These are phyloP conservation scores for Fusarium subglutinans DNA, from an alignment of 2,329 filamentous ascomycete species.

Conservation along the genomic window DNA sequence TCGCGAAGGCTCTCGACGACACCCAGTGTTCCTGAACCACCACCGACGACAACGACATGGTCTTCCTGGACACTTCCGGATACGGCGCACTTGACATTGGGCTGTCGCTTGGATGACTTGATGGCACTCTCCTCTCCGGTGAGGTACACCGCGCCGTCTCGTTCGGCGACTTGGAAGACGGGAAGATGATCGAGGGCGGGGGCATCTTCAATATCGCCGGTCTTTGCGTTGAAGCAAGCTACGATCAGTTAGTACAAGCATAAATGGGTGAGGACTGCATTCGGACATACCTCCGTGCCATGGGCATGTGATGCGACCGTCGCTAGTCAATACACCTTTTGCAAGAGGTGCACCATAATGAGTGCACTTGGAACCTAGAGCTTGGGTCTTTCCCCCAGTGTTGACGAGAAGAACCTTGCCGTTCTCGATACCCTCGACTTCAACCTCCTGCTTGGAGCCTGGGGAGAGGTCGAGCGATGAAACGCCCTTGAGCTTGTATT, in stretches of 20 bases:
- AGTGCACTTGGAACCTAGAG: slow-evolving; percentile 83
- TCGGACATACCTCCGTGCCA: slow-evolving; percentile 87
- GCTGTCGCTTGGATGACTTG: slow-evolving; percentile 77
- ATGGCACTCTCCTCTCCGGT: slow-evolving; percentile 81
- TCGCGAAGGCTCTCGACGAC: slow-evolving; percentile 84
- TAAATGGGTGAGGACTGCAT: neutral
- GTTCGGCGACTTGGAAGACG: slow-evolving; percentile 82
- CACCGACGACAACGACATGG: slow-evolving; percentile 85
- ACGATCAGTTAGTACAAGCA: slow-evolving; percentile 6
- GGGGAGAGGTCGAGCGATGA: slow-evolving; percentile 77
- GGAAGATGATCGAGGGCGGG: slow-evolving; percentile 88
- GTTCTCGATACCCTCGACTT: slow-evolving; percentile 87
- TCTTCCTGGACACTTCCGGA: slow-evolving; percentile 59
- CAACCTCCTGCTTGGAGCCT: slow-evolving; percentile 86
- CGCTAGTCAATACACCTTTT: slow-evolving; percentile 83
- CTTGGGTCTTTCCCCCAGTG: slow-evolving; percentile 77
- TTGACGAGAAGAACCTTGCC: slow-evolving; percentile 90
- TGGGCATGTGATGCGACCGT: slow-evolving; percentile 88
- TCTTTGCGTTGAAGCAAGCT: slow-evolving; percentile 93
- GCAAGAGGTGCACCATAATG: slow-evolving; percentile 93
- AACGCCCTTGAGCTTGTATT: slow-evolving; percentile 80
- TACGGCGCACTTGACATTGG: slow-evolving; percentile 76
- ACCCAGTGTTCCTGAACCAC: slow-evolving; percentile 85
- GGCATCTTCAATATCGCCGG: slow-evolving; percentile 94
- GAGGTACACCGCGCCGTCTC: slow-evolving; percentile 85